Evolutionary conservation across 768 basidiomycete genomes (phyloP).

Genomic region (Boletus vermiculosoides): DNA sequence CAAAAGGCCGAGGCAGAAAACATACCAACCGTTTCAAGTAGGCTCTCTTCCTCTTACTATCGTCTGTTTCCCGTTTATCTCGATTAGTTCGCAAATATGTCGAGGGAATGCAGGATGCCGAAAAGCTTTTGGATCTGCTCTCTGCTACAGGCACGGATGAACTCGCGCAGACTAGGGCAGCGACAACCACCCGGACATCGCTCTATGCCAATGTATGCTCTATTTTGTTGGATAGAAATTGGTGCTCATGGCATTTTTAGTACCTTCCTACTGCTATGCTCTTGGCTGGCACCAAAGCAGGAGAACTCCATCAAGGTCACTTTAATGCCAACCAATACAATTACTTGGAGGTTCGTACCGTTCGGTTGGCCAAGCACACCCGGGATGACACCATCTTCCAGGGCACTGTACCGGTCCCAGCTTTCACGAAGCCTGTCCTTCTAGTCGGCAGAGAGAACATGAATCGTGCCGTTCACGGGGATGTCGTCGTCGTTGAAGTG

Average conservation of each 20-base stretch:
- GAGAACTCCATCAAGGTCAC: slow-evolving; percentile 85
- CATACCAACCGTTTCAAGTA: slow-evolving; percentile 64
- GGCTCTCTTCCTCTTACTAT: not conserved
- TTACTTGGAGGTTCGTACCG: slow-evolving; percentile 71
- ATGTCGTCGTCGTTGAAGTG: slow-evolving; percentile 87
- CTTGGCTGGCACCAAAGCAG: slow-evolving; percentile 80
- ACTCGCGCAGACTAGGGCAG: slow-evolving; percentile 61
- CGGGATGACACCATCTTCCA: slow-evolving; percentile 27
- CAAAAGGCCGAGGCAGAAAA: slow-evolving; percentile 68
- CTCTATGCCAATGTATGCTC: slow-evolving; percentile 72
- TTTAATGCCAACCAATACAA: slow-evolving; percentile 97
- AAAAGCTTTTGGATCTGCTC: slow-evolving; percentile 76
- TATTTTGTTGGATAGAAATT: not conserved
- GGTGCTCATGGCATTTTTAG: slow-evolving; percentile 38
- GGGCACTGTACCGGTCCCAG: slow-evolving; percentile 79
- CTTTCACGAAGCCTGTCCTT: slow-evolving; percentile 74
- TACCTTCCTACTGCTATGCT: slow-evolving; percentile 74
- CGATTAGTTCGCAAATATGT: slow-evolving; percentile 74
- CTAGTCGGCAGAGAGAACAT: slow-evolving; percentile 88
- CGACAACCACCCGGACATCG: slow-evolving; percentile 50
- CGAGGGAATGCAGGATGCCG: slow-evolving; percentile 63
- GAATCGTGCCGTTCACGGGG: slow-evolving; percentile 94
- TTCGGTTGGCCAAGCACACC: not conserved
- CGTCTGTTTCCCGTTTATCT: not conserved
- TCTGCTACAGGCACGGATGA: slow-evolving; percentile 63